Conservation (phyloP, 352 stramenopile genomes). For the Elongisporangium prolatum region DNA sequence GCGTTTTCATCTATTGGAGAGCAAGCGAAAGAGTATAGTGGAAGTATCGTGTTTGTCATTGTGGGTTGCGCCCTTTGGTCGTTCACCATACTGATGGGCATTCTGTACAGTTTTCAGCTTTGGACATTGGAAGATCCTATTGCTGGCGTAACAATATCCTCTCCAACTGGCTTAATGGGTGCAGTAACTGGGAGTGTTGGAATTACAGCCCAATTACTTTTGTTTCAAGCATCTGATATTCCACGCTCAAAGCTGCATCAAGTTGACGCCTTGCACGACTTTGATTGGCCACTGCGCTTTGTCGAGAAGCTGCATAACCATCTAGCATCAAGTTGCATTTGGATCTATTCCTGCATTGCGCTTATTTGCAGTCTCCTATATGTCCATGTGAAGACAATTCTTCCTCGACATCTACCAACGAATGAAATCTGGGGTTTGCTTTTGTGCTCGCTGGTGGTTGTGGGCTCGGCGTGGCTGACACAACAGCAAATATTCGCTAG, state of each 20-base stretch:
- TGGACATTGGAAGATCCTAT: constrained; percentile 21
- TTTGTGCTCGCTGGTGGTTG: constrained; percentile 28
- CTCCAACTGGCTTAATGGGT: constrained; percentile 31
- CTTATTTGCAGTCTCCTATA: constrained; percentile 14
- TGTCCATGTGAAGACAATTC: constrained; percentile 21
- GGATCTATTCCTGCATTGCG: constrained; percentile 14
- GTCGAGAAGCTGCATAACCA: constrained; percentile 9
- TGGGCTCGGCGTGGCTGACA: constrained; percentile 35
- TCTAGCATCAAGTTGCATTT: constrained; percentile 6
- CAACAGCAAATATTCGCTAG: constrained; percentile 37
- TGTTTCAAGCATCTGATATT: constrained; percentile 31
- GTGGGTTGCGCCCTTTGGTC: constrained; percentile 51
- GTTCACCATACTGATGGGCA: constrained; percentile 45
- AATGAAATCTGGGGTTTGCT: constrained; percentile 24
- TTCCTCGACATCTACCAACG: constrained; percentile 20
- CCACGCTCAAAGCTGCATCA: constrained; percentile 1
- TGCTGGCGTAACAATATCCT: background rate
- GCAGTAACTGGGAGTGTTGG: constrained; percentile 46
- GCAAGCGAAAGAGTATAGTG: constrained; percentile 27
- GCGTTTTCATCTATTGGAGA: constrained; percentile 18
- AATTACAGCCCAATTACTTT: constrained; percentile 36
- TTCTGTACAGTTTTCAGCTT: constrained; percentile 40
- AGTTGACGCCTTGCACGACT: background rate
- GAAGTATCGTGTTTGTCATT: constrained; percentile 48
- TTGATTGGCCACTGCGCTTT: constrained; percentile 7